Conservation (phyloP, 208 protist species). For the Kentomonas sorsogonicus region DNA sequence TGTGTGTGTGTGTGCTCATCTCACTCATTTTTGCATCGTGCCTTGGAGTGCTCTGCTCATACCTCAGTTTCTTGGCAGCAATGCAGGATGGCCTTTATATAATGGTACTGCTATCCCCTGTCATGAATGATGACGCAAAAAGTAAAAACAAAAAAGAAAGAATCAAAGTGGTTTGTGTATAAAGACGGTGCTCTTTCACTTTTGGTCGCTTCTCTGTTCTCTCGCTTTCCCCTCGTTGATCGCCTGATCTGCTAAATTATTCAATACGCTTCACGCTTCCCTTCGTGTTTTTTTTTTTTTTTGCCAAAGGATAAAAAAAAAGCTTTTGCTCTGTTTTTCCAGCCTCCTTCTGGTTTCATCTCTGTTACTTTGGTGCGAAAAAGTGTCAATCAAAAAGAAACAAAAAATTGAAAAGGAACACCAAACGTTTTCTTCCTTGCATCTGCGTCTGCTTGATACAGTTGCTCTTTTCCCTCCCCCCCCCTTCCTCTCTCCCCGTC, state of each 20-base stretch:
- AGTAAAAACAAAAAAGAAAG: too few relatives aligned
- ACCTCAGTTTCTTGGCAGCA: neutral
- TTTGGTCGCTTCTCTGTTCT: neutral
- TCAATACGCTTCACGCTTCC: neutral
- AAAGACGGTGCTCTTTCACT: neutral
- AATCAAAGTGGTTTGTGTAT: neutral
- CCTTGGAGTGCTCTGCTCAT: neutral
- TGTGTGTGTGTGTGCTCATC: too few relatives aligned
- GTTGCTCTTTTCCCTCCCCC: neutral
- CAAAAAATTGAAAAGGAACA: neutral
- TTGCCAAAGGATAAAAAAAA: too few relatives aligned
- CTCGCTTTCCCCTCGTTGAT: neutral
- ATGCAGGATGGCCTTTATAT: conserved; percentile 4
- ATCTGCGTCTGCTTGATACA: neutral
- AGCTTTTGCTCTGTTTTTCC: too few relatives aligned
- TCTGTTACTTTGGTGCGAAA: neutral
- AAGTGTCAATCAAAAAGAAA: conserved; percentile 4
- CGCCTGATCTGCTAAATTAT: neutral
- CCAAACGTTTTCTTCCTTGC: neutral
- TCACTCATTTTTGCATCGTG: neutral
- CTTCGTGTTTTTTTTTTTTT: conserved; percentile 1
- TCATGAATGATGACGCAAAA: neutral
- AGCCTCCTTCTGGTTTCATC: neutral
- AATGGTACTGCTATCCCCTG: conserved; percentile 3
- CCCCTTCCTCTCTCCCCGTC: too few relatives aligned